Evolutionary conservation across 129 eudicot genomes (phyloP).

Genomic region (Chrysanthemum seticuspe): DNA sequence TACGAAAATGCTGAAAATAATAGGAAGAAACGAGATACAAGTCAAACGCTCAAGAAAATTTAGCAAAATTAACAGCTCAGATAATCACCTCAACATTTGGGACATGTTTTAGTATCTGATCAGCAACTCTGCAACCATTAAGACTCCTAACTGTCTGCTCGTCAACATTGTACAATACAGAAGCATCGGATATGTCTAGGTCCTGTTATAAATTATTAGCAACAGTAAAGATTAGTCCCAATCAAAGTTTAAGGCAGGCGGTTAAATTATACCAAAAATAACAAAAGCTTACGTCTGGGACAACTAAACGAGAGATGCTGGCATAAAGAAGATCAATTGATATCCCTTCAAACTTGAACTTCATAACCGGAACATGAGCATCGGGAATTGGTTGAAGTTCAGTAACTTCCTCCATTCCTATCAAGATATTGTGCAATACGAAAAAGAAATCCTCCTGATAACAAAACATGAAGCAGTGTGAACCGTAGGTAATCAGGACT

Average conservation of each 20-base stretch:
- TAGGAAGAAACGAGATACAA: not conserved
- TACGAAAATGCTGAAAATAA: slow-evolving; percentile 63
- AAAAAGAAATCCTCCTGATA: slow-evolving; percentile 74
- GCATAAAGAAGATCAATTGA: slow-evolving; percentile 88
- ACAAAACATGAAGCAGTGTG: not conserved
- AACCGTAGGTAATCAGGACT: not conserved
- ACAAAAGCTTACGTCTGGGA: slow-evolving; percentile 68
- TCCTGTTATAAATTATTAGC: slow-evolving; percentile 42
- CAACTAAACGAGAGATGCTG: slow-evolving; percentile 69
- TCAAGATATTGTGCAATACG: slow-evolving; percentile 56
- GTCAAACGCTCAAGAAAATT: not conserved
- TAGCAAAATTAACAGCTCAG: not conserved
- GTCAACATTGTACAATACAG: slow-evolving; percentile 68
- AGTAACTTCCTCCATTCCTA: slow-evolving; percentile 67
- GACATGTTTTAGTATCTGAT: slow-evolving; percentile 88
- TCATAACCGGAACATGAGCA: slow-evolving; percentile 96
- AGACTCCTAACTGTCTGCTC: slow-evolving; percentile 85
- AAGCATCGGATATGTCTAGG: slow-evolving; percentile 69
- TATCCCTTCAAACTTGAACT: slow-evolving; percentile 76
- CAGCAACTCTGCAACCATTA: slow-evolving; percentile 90
- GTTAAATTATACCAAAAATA: not conserved
- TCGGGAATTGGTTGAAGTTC: slow-evolving; percentile 90
- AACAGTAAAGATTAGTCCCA: not conserved
- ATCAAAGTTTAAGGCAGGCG: not conserved
- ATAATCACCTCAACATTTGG: slow-evolving; percentile 79